phyloP scores from a whole-genome alignment of 2,329 filamentous ascomycete genomes.

The Epichloe sp. region DNA sequence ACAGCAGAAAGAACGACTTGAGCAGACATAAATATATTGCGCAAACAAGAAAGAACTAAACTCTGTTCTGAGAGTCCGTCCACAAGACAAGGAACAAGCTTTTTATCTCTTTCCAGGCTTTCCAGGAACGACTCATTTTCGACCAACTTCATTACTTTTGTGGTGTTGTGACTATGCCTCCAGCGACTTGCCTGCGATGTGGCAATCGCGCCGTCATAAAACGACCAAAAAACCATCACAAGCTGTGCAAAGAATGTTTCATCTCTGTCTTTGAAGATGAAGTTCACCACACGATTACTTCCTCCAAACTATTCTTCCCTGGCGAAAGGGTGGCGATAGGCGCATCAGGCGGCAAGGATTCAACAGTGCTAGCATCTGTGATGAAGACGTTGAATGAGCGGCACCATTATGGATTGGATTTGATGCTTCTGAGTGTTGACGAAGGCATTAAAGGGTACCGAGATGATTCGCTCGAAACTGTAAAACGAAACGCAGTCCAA shows the following conservation, averaged over 20 bases:
- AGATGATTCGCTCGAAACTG: slow-evolving; percentile 90
- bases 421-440: slow-evolving; percentile 83
- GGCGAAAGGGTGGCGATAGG: slow-evolving; percentile 89
- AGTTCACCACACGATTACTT: slow-evolving; percentile 81
- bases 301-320: slow-evolving; percentile 64
- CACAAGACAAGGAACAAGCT: background rate
- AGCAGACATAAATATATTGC: background rate
- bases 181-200: slow-evolving; percentile 64
- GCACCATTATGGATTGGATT: slow-evolving; percentile 71
- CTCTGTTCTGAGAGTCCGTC: too few species aligned
- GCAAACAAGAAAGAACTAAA: background rate
- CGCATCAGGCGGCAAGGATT: slow-evolving; percentile 94
- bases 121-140: background rate
- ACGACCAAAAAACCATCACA: slow-evolving; percentile 92
- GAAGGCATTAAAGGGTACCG: slow-evolving; percentile 96
- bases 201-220: slow-evolving; percentile 74
- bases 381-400: slow-evolving; percentile 90
- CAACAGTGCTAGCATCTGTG: slow-evolving; percentile 86
- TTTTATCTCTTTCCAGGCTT: background rate
- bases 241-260: slow-evolving; percentile 85
- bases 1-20: background rate
- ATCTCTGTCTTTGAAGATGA: slow-evolving; percentile 80
- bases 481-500: slow-evolving; percentile 83
- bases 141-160: background rate
- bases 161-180: slow-evolving; percentile 47